Base-by-base conservation (phyloP, 768 basidiomycete genomes). In the Tephrocybe rancida region DNA sequence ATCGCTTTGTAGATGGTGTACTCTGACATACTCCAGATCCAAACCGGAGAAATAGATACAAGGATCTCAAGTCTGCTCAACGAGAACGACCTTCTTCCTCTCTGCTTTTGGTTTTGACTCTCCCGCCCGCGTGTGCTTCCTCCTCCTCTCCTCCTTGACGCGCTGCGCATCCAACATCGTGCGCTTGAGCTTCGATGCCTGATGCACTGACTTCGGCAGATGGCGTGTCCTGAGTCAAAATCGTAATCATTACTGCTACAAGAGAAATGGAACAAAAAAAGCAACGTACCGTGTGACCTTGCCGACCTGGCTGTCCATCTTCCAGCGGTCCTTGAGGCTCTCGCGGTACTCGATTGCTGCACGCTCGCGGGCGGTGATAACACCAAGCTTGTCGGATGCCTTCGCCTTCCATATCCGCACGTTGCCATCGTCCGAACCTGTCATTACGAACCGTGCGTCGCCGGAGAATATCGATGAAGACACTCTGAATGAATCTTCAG, bases 321-420 rank as follows among this genome's bases (percentile, higher is more conserved):
- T 88, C 95, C 95, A 99, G 60, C 90, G 79, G 59, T 94, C 84
- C 66, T 88, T 85, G 54, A 99, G 84, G 56, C 83, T 88, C 30
- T 92, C 87, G 19, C 97, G 79, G 73, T 98, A 98, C 69, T 98
- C 95, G 58, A 95, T 90, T 8, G 90, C 85, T 2, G 94, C 91
- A 41, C 92, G 82, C 67, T 98, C 96, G 50, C 94, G 81, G 14
- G 92, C 88, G 48, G 92, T 94, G 59, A 98, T 74, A 25, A 97
- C 82, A 8, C 96, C 97, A 30, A 99, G 77, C 68, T 92, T 95
- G 61, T 95, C 94, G 0, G 90, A 88, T 1, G 95, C 92, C 53
- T 90, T 89, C 19, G 92, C 86, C 68, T 98, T 98, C 95, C 95
- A 97, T 64, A 98, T 79, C 48, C 94, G 84, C 57, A 97, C 89